Percentiles rank a stretch among this genome's conserved stretches.
phyloP scores from a whole-genome alignment of 2,329 filamentous ascomycete genomes.

The Sarocladium strictum region DNA sequence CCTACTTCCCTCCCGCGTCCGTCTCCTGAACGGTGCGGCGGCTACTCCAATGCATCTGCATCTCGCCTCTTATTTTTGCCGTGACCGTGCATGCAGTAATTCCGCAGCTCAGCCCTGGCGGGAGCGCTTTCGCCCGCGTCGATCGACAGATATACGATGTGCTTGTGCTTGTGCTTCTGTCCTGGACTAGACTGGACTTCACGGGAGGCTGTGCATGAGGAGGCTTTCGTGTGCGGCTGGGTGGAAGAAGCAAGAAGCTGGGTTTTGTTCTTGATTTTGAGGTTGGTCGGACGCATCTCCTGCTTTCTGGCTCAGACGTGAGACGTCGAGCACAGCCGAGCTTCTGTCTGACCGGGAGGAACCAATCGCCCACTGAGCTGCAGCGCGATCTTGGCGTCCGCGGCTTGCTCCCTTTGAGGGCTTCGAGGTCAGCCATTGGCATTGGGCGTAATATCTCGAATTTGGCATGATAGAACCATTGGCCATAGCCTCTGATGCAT shows the following conservation, averaged over 20 bases:
- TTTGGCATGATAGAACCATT: not conserved
- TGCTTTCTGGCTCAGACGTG: not conserved
- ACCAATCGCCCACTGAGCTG: not conserved
- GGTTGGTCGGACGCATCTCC: too few relatives aligned
- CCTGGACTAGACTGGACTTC: too few relatives aligned
- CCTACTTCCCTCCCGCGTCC: not conserved
- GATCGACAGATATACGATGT: not conserved
- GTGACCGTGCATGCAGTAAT: not conserved
- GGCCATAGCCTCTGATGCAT: not conserved
- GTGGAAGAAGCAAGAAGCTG: not conserved
- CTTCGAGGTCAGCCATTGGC: not conserved
- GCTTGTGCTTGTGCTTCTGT: not conserved
- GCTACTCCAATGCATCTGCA: too few relatives aligned
- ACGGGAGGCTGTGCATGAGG: not conserved
- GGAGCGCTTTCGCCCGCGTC: not conserved
- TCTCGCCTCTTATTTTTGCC: too few relatives aligned
- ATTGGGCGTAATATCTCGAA: not conserved
- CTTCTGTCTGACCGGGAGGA: not conserved
- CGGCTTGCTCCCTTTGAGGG: not conserved
- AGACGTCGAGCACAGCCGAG: not conserved
- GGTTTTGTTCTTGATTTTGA: not conserved
- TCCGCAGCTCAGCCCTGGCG: not conserved
- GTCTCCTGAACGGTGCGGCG: not conserved
- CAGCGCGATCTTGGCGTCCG: not conserved
- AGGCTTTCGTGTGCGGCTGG: conserved; percentile 1